These are phyloP conservation scores for Phaeodactylum tricornutum DNA, from an alignment of 108 stramenopile species.

Conservation along the genomic window DNA sequence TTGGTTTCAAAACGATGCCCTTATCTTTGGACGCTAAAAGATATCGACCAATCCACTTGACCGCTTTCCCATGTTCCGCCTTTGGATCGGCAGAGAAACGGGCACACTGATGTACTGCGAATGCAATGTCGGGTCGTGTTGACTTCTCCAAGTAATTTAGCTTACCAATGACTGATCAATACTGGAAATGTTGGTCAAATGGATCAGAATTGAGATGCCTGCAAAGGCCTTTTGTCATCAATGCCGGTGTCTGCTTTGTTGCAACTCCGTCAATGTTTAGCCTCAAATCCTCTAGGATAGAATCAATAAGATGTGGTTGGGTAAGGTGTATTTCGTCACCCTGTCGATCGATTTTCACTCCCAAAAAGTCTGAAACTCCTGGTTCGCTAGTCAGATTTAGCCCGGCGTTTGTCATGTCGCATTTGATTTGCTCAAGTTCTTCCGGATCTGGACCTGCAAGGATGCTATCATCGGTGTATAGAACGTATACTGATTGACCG, in stretches of 20 bases:
- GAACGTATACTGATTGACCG: conserved; percentile 18
- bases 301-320: conserved; percentile 37
- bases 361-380: conserved; percentile 25
- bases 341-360: conserved; percentile 15
- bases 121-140: conserved; percentile 17
- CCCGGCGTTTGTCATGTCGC: too few relatives aligned
- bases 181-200: conserved; percentile 10
- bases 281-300: conserved; percentile 9
- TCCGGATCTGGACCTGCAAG: conserved; percentile 15
- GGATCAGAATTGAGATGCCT: background rate
- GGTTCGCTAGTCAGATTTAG: conserved; percentile 23
- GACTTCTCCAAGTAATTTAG: conserved; percentile 15
- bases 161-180: conserved; percentile 13
- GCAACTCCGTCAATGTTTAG: conserved; percentile 10
- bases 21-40: conserved; percentile 19
- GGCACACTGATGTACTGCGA: conserved; percentile 19
- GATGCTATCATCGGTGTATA: conserved; percentile 22
- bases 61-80: conserved; percentile 24
- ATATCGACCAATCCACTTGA: conserved; percentile 30
- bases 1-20: conserved; percentile 16
- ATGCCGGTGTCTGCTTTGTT: background rate
- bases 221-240: conserved; percentile 1
- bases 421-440: conserved; percentile 16
- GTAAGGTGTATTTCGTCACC: conserved; percentile 19
- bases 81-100: conserved; percentile 27